Evolutionary conservation across 495 filamentous ascomycete species (phyloP).

Genomic region (Thozetella sp.): DNA sequence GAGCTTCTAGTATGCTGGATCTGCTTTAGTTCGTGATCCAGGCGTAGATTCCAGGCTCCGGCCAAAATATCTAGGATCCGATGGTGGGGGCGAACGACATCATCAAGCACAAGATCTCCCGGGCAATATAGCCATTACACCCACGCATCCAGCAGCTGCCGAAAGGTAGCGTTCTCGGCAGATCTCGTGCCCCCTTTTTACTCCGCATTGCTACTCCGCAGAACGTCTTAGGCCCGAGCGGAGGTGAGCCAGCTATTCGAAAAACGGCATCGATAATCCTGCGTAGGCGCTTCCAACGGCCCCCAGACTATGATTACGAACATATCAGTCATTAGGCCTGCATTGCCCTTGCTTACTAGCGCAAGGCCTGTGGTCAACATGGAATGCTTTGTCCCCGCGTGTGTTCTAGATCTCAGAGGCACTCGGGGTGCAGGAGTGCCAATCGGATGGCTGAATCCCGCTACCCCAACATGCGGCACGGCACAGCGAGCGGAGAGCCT

Average conservation of each 20-base stretch:
- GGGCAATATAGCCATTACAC: constrained; percentile 1
- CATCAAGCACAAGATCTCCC: not conserved
- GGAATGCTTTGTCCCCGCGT: too few relatives aligned
- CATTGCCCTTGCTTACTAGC: not conserved
- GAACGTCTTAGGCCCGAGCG: not conserved
- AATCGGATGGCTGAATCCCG: too few relatives aligned
- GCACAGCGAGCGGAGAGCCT: too few relatives aligned
- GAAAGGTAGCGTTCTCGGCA: not conserved
- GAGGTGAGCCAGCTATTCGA: not conserved
- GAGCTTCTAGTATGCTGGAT: too few relatives aligned
- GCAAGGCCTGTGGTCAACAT: too few relatives aligned
- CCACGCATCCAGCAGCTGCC: not conserved
- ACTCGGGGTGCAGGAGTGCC: too few relatives aligned
- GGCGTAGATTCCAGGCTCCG: too few relatives aligned
- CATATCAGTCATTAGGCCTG: not conserved
- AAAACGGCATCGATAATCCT: not conserved
- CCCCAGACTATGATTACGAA: not conserved
- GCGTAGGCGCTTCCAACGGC: not conserved
- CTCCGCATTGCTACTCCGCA: not conserved
- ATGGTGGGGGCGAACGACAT: not conserved
- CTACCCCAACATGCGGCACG: too few relatives aligned
- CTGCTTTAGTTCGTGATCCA: too few relatives aligned
- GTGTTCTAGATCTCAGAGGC: too few relatives aligned
- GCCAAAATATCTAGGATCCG: too few relatives aligned
- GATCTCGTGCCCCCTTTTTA: not conserved